Conservation (phyloP, 441 rosid species). For the Francoa sonchifolia region DNA sequence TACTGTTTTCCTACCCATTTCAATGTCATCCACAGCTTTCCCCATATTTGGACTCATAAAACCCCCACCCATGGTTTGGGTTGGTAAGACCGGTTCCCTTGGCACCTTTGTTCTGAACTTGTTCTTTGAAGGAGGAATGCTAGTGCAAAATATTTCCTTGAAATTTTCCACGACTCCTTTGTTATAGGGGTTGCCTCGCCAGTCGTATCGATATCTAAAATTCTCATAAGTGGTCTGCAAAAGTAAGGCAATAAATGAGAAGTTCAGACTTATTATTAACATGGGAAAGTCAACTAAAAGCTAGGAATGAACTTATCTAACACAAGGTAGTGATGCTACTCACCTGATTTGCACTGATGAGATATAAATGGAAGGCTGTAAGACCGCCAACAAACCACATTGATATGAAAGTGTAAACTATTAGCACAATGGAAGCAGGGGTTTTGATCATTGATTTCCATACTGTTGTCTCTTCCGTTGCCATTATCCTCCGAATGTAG, state of each 20-base stretch:
- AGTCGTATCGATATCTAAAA: slow-evolving; percentile 75
- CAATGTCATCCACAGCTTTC: slow-evolving; percentile 63
- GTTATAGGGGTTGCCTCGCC: slow-evolving; percentile 68
- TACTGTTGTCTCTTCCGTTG: slow-evolving; percentile 33
- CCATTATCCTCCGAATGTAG: slow-evolving; percentile 56
- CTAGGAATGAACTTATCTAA: too few species aligned
- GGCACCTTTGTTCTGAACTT: slow-evolving; percentile 55
- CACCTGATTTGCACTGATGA: slow-evolving; percentile 91
- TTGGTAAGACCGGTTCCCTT: slow-evolving; percentile 44
- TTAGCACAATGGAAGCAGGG: slow-evolving; percentile 71
- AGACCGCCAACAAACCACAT: slow-evolving; percentile 99
- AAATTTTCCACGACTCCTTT: slow-evolving; percentile 56
- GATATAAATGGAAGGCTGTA: slow-evolving; percentile 71
- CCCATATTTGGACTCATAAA: slow-evolving; percentile 89
- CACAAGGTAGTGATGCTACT: too few species aligned
- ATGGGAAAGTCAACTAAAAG: not conserved
- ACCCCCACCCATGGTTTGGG: slow-evolving; percentile 40
- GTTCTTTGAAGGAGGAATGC: slow-evolving; percentile 24
- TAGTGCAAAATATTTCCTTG: slow-evolving; percentile 36
- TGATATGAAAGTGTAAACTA: slow-evolving; percentile 55
- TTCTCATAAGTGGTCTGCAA: slow-evolving; percentile 87
- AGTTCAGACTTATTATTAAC: not conserved
- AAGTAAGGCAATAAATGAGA: slow-evolving; percentile 3
- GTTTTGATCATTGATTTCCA: slow-evolving; percentile 80
- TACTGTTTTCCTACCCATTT: slow-evolving; percentile 77